phyloP scores from a whole-genome alignment of 257 asterid species.

The Agastache rugosa region DNA sequence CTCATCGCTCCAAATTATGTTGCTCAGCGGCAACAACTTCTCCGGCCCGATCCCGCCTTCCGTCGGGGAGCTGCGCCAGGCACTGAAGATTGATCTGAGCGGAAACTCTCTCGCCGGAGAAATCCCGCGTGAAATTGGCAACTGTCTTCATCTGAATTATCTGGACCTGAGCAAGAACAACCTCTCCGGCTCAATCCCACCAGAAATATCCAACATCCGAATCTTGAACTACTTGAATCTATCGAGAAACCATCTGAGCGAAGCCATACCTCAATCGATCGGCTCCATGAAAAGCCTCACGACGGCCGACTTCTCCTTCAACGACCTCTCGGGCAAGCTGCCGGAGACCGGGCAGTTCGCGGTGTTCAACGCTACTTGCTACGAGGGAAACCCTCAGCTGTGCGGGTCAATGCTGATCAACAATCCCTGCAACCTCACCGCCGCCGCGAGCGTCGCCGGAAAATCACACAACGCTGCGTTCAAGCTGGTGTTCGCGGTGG shows the following conservation, averaged over 20 bases:
- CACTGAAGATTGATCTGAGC: conserved; percentile 72
- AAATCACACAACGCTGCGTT: conserved; percentile 58
- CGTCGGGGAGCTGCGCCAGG: conserved; percentile 71
- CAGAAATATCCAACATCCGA: conserved; percentile 59
- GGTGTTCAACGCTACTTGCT: conserved; percentile 76
- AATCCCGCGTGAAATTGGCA: conserved; percentile 75
- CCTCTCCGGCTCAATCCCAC: conserved; percentile 73
- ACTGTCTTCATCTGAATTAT: conserved; percentile 70
- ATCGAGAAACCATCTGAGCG: conserved; percentile 75
- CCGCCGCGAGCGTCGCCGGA: conserved; percentile 28
- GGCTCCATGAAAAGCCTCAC: conserved; percentile 87
- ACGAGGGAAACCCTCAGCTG: conserved; percentile 79
- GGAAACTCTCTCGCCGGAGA: conserved; percentile 62
- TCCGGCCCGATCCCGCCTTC: conserved; percentile 82
- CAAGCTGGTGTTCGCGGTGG: conserved; percentile 83
- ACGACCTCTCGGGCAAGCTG: conserved; percentile 76
- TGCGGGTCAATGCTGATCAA: conserved; percentile 62
- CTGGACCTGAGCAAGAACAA: conserved; percentile 86
- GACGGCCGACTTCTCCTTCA: conserved; percentile 89
- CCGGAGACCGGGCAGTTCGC: conserved; percentile 88
- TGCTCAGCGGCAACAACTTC: conserved; percentile 69
- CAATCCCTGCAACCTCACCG: conserved; percentile 67
- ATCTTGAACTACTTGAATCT: conserved; percentile 81
- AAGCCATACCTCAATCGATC: conserved; percentile 65
- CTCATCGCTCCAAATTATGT: conserved; percentile 70